Evolutionary conservation across 345 rosid genomes (phyloP), one percentile per base, ranked within the genome.

Genomic region (Noccaea bulbosa): DNA sequence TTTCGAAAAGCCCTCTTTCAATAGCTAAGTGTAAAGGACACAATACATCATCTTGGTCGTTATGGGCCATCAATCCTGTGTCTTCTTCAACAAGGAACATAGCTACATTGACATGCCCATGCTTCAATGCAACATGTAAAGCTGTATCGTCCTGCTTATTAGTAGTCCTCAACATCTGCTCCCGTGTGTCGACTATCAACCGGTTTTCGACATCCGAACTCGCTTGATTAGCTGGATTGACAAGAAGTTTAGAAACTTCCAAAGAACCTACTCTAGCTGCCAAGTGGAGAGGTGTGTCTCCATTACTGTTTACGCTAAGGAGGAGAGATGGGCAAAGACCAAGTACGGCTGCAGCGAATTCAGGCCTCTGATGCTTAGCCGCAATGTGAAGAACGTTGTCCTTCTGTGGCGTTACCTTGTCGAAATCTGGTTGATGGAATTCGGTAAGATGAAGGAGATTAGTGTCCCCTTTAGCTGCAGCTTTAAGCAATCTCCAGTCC

Each of bases 311-410:
- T 1, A 41, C 59, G 38, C 47, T 38, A 8, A 66, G 49, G 12
- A 78, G 50, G 41, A 80, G 79, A 6, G 64, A 67, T 16, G 77
- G 82, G 41, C 35, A 76, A 30, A 50, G 22, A 3, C 5, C 3
- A 14, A 80, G 62, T 43, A 80, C 20, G 46, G 64, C 51, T 30
- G 34, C 62, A 16, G 74, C 62, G 11, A 62, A 75, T 8, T 66
- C 74, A 3, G n/a, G 15, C 12, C 66, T 58, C 34, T 71, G 43
- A 39, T 57, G 65, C 59, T 52, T 77, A 40, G 68, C 77, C 22
- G 81, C 80, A 50, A 82, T 22, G 46, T 82, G 83, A 68, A 79
- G 74, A 39, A 80, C 35, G 55, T 74, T 74, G 78, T 82, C 77
- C 3, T 57, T 38, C 22, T 57, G 76, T 34, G 76, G 82, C 0